Percentiles rank a stretch among this genome's conserved stretches.
Evolutionary conservation across 1,284 basidiomycete species (phyloP).

Genomic region (Trametes polyzona): DNA sequence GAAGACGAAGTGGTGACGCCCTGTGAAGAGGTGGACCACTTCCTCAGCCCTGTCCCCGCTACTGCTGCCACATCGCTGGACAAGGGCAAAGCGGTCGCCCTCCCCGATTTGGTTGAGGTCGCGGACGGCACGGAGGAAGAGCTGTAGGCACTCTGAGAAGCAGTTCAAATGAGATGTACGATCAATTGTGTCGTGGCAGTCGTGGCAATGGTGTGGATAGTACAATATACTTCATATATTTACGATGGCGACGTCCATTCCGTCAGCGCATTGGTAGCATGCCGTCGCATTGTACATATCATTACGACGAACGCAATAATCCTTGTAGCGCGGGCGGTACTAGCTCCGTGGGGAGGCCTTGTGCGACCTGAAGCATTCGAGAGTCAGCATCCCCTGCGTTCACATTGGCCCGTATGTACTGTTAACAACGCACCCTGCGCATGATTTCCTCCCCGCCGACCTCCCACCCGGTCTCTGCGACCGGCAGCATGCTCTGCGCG

Average conservation of each 20-base stretch:
- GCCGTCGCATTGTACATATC: too few relatives aligned
- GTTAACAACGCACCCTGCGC: constrained; percentile 66
- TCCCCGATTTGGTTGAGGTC: background rate
- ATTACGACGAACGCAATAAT: background rate
- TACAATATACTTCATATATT: background rate
- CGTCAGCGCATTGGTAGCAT: background rate
- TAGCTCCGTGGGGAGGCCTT: constrained; percentile 49
- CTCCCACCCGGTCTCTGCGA: constrained; percentile 84
- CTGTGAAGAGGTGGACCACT: background rate
- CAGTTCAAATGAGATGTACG: background rate
- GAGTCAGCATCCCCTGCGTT: too few relatives aligned
- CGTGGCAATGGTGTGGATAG: background rate
- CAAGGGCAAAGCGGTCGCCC: background rate
- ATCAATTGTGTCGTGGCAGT: too few relatives aligned
- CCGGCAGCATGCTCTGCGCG: constrained; percentile 63
- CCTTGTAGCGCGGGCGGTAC: constrained; percentile 22
- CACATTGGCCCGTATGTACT: too few relatives aligned
- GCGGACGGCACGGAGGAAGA: background rate
- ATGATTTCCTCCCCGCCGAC: constrained; percentile 80
- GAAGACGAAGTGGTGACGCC: constrained; percentile 12
- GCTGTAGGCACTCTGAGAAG: background rate
- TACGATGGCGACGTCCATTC: background rate
- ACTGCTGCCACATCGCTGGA: too few relatives aligned
- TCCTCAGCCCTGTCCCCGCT: background rate
- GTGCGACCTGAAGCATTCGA: constrained; percentile 51